Evolutionary conservation across 345 rosid species (phyloP).

Genomic region (Syzygium oleosum): DNA sequence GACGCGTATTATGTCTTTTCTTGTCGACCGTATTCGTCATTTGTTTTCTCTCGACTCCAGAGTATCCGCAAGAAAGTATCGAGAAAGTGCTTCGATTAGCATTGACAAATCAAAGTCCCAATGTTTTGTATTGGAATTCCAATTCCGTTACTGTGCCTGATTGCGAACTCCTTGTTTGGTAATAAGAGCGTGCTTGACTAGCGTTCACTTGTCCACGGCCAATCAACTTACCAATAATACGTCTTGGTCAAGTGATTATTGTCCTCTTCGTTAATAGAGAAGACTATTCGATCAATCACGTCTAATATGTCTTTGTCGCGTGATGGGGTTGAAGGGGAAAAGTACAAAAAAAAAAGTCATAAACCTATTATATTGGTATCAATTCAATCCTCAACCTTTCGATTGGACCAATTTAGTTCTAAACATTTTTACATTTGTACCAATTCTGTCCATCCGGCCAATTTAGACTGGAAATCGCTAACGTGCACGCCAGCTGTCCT

Average conservation of each 20-base stretch:
- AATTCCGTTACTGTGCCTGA: background rate
- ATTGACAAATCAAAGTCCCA: background rate
- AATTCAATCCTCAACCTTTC: too few species aligned
- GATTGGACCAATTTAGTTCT: too few species aligned
- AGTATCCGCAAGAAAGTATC: background rate
- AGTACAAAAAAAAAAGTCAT: too few species aligned
- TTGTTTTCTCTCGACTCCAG: background rate
- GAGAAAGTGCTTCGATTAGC: background rate
- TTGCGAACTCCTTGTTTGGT: background rate
- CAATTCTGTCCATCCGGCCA: rapidly evolving
- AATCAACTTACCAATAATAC: background rate
- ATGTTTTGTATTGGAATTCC: background rate
- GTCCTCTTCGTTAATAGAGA: background rate
- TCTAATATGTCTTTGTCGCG: background rate
- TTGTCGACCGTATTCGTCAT: background rate
- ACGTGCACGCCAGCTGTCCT: too few species aligned
- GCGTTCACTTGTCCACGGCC: background rate
- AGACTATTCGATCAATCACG: background rate
- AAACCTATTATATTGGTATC: too few species aligned
- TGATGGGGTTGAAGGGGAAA: background rate
- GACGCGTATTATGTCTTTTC: background rate
- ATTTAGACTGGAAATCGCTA: too few species aligned
- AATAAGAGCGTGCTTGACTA: background rate
- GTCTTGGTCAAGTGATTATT: background rate
- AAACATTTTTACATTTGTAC: too few species aligned